Evolutionary conservation across 2,329 filamentous ascomycete genomes (phyloP), one percentile per base, ranked within the genome.

Genomic region (Triangularia setosa): DNA sequence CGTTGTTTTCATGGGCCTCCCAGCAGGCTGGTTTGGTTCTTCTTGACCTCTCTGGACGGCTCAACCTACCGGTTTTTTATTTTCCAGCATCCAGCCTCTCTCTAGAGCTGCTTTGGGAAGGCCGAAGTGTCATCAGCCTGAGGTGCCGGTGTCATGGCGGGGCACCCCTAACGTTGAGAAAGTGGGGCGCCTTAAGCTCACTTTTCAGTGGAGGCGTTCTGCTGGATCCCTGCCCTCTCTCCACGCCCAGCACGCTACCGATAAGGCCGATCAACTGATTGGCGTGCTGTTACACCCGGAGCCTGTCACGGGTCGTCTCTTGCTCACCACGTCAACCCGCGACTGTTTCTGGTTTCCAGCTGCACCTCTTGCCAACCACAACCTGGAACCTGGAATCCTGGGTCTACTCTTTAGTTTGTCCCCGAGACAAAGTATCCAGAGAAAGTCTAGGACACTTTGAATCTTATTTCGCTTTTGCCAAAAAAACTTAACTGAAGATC

Each of bases 191-290:
- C 35, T n/a, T 21, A 44, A 44, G 35, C 35, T 44, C 35, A 44
- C 35, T 44, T 11, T 44, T 18, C n/a, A 44, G 35, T 18, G 35
- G 35, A 44, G 35, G 35, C 3, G 35, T 21, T 18, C n/a, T 44
- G 35, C 35, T 44, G 40, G n/a, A 60, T 30, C 58, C 58, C 40
- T 60, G 58, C 40, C 24, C 23, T 40, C 24, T 60, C 58, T 48
- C 58, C 35, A 60, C 40, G 35, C 40, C 52, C 58, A 60, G 63
- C 40, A 48, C 60, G 57, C 67, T 65, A 61, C 53, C 48, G 67
- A 67, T 69, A 68, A 67, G 67, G 61, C 40, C 68, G 64, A 69
- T 68, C 65, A 66, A 66, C 64, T 67, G 66, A 68, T 69, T 69
- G 63, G 67, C 23, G 40, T 60, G 58, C 55, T 53, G 23, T 64